Conservation (phyloP, 2,329 filamentous ascomycete species). For the Hymenoscyphus occultus region DNA sequence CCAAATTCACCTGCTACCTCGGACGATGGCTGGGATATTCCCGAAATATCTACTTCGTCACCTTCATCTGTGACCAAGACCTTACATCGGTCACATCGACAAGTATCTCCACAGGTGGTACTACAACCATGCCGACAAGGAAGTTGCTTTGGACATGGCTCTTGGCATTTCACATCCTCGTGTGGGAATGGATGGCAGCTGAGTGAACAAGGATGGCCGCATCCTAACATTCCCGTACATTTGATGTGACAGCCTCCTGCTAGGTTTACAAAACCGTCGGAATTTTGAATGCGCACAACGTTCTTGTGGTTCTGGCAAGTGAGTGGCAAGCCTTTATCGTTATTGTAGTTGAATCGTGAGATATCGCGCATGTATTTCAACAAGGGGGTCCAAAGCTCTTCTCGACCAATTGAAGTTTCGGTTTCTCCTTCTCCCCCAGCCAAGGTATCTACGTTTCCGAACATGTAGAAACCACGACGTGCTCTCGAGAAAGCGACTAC, state of each 20-base stretch:
- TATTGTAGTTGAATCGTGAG: constrained; percentile 27
- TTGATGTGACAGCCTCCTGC: constrained; percentile 50
- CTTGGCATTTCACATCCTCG: constrained; percentile 24
- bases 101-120: constrained; percentile 25
- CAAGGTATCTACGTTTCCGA: constrained; percentile 66
- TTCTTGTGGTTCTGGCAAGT: constrained; percentile 58
- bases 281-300: constrained; percentile 49
- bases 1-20: no score
- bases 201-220: constrained; percentile 33
- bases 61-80: not conserved
- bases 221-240: constrained; percentile 42
- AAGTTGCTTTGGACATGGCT: constrained; percentile 25
- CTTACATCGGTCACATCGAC: constrained; percentile 25
- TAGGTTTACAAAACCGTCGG: constrained; percentile 51
- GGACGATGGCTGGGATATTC: no score
- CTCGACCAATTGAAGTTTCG: constrained; percentile 20
- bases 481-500: constrained; percentile 66
- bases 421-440: constrained; percentile 19
- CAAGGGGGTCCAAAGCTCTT: constrained; percentile 36
- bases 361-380: constrained; percentile 42
- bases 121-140: constrained; percentile 35
- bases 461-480: constrained; percentile 76
- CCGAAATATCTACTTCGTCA: not conserved
- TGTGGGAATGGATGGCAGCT: constrained; percentile 35
- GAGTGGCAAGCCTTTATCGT: constrained; percentile 53